Percentiles rank a stretch among this genome's conserved stretches.
Evolutionary conservation across 345 rosid genomes (phyloP).

Genomic region (Gossypium thurberi): DNA sequence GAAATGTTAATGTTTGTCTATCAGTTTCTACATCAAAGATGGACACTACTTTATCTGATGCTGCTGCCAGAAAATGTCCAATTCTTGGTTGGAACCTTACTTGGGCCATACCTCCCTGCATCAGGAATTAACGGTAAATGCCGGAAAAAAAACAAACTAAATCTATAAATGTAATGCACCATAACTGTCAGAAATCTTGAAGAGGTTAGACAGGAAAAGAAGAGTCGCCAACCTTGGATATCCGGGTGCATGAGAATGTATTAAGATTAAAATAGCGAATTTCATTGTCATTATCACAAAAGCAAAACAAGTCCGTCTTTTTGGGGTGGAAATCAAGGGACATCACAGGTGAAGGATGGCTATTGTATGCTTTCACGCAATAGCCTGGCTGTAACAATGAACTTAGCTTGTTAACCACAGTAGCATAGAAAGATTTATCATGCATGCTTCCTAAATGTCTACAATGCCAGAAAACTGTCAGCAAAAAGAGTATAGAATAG

Average conservation of each 20-base stretch:
- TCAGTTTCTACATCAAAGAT: constrained; percentile 57
- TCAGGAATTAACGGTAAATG: background rate
- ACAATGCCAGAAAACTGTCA: background rate
- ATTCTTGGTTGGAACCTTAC: constrained; percentile 64
- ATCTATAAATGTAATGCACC: background rate
- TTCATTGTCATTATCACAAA: constrained; percentile 50
- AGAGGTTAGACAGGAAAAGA: background rate
- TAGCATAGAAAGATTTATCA: background rate
- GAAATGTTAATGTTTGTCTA: constrained; percentile 34
- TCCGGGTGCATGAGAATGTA: constrained; percentile 37
- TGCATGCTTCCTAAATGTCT: background rate
- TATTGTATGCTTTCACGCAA: constrained; percentile 38
- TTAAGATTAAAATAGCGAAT: constrained; percentile 50
- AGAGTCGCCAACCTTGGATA: constrained; percentile 41
- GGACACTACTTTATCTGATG: constrained; percentile 53
- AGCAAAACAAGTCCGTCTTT: constrained; percentile 57
- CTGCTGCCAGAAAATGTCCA: constrained; percentile 59
- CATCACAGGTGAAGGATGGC: constrained; percentile 48
- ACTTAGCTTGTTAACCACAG: constrained; percentile 9
- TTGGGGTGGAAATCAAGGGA: constrained; percentile 71
- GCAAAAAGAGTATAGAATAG: background rate
- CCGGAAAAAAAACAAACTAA: background rate
- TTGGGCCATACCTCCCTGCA: constrained; percentile 51
- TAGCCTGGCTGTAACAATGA: constrained; percentile 46
- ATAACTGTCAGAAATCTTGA: background rate